These are phyloP conservation scores for Zanthoxylum bungeanum DNA, from an alignment of 345 rosid species.

Conservation along the genomic window DNA sequence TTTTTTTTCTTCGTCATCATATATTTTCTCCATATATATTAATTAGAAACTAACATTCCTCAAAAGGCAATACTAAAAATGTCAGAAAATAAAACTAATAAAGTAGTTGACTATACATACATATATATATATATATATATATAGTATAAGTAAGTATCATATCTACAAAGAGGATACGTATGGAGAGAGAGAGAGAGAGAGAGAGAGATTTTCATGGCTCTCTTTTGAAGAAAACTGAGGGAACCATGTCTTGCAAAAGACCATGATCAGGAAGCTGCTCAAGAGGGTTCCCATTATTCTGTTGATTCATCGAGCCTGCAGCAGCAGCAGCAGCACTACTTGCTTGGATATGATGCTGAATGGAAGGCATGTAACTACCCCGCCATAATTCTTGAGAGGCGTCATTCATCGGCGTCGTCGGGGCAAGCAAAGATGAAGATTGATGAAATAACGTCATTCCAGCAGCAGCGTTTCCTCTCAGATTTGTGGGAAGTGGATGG, in stretches of 20 bases:
- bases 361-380: slow-evolving; percentile 26
- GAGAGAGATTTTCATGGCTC: slow-evolving; percentile 42
- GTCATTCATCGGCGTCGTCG: slow-evolving; percentile 26
- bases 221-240: slow-evolving; percentile 61
- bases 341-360: slow-evolving; percentile 18
- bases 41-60: no score
- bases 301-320: slow-evolving; percentile 29
- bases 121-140: no score
- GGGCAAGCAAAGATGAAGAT: slow-evolving; percentile 28
- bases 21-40: no score
- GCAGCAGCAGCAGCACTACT: slow-evolving; percentile 15
- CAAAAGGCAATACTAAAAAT: no score
- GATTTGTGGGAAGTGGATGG: slow-evolving; percentile 69
- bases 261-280: slow-evolving; percentile 60
- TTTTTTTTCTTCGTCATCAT: no score
- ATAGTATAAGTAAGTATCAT: background rate
- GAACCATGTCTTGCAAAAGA: slow-evolving; percentile 75
- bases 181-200: no score
- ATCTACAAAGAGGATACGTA: slow-evolving; percentile 4
- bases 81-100: no score
- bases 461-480: slow-evolving; percentile 60
- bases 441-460: slow-evolving; percentile 52
- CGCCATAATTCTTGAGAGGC: slow-evolving; percentile 37
- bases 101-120: no score
- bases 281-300: slow-evolving; percentile 29